Percentiles rank a stretch among this genome's conserved stretches.
phyloP scores from a whole-genome alignment of 768 basidiomycete genomes.

The Hypsizygus marmoreus region DNA sequence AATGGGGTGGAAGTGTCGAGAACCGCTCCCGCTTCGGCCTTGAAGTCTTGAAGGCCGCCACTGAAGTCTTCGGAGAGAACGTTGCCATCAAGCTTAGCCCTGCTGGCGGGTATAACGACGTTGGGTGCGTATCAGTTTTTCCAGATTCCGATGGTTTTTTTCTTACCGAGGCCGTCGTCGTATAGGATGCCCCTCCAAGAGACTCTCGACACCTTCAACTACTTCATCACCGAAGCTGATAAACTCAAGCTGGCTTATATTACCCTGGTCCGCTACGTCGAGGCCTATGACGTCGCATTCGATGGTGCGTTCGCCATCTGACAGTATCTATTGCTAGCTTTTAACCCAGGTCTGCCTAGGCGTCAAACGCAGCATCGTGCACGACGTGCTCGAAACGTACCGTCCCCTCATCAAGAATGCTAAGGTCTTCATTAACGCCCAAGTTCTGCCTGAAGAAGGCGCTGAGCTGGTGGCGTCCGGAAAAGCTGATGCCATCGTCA shows the following conservation, averaged over 20 bases:
- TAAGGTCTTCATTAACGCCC: constrained; percentile 39
- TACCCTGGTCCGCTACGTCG: constrained; percentile 28
- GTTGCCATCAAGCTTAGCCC: constrained; percentile 49
- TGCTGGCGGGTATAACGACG: constrained; percentile 45
- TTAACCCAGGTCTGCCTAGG: constrained; percentile 20
- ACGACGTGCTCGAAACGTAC: constrained; percentile 43
- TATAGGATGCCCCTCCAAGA: constrained; percentile 45
- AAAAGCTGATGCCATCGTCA: constrained; percentile 36
- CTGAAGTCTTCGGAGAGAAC: constrained; percentile 43
- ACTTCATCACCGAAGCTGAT: constrained; percentile 42
- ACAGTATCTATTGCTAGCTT: not conserved
- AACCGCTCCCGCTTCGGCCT: constrained; percentile 58
- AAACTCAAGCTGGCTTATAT: constrained; percentile 37
- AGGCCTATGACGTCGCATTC: constrained; percentile 22
- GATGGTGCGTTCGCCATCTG: constrained; percentile 28
- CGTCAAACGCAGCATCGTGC: constrained; percentile 32
- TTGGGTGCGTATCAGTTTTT: constrained; percentile 32
- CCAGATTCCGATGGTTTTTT: not conserved
- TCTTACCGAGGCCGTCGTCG: not conserved
- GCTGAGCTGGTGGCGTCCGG: constrained; percentile 34
- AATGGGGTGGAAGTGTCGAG: constrained; percentile 61
- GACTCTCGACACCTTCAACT: constrained; percentile 40
- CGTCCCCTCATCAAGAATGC: constrained; percentile 35
- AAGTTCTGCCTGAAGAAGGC: constrained; percentile 38
- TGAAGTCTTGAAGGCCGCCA: constrained; percentile 47